Evolutionary conservation across 352 stramenopile species (phyloP).

Genomic region (Pythium aquatile): DNA sequence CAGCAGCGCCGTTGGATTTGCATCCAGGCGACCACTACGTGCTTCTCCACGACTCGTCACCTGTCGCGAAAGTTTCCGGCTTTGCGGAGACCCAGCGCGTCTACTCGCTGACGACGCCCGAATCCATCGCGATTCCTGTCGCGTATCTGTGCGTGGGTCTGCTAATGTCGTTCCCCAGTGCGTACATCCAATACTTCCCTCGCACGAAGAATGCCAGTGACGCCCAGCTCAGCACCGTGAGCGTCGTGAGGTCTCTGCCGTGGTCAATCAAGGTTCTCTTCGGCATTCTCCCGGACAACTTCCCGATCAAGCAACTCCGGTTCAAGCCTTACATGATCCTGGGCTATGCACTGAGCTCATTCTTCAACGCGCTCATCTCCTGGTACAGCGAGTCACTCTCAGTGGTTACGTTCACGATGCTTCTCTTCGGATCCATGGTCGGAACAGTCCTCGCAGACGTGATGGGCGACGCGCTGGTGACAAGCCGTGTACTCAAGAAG

Average conservation of each 20-base stretch:
- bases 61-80: background rate
- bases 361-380: conserved; percentile 56
- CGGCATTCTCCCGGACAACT: conserved; percentile 63
- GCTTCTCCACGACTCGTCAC: background rate
- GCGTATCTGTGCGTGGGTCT: conserved; percentile 79
- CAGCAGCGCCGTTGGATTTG: background rate
- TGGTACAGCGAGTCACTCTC: conserved; percentile 38
- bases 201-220: conserved; percentile 56
- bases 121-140: conserved; percentile 65
- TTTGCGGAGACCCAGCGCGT: background rate
- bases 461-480: conserved; percentile 75
- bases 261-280: conserved; percentile 84
- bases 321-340: conserved; percentile 82
- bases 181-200: conserved; percentile 78
- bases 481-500: conserved; percentile 50
- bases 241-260: conserved; percentile 62
- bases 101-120: conserved; percentile 47
- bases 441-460: conserved; percentile 82
- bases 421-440: conserved; percentile 67
- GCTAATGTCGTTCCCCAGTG: conserved; percentile 61
- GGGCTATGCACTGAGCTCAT: conserved; percentile 52
- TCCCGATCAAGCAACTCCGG: conserved; percentile 48
- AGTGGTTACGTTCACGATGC: conserved; percentile 60
- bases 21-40: background rate
- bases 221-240: conserved; percentile 69